Conservation (phyloP, 208 protist genomes). For the Endotrypanum monterogeii region DNA sequence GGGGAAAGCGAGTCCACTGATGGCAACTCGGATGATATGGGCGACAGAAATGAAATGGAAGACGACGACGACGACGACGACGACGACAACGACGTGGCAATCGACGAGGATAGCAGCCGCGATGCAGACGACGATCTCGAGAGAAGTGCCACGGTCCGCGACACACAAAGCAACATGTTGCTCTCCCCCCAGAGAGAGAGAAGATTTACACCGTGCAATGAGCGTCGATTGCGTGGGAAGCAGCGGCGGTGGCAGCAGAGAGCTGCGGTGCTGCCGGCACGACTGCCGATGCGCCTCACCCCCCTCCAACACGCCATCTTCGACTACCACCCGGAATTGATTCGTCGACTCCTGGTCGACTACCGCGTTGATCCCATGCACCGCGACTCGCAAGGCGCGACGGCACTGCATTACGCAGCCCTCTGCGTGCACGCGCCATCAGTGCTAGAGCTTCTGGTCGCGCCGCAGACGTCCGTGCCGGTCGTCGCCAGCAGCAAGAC, state of each 20-base stretch:
- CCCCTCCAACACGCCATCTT: conserved; percentile 81
- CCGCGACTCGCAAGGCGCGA: conserved; percentile 68
- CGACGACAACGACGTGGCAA: neutral
- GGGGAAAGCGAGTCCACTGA: neutral
- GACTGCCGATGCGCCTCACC: conserved; percentile 49
- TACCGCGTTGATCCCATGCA: conserved; percentile 74
- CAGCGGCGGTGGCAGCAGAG: conserved; percentile 10
- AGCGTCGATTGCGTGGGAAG: neutral
- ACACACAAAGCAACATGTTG: neutral
- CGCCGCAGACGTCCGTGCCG: conserved; percentile 25
- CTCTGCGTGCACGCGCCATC: conserved; percentile 33
- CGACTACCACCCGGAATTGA: conserved; percentile 82
- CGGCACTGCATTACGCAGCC: conserved; percentile 80
- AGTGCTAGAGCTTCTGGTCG: conserved; percentile 67
- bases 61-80: too few species aligned
- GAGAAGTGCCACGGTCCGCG: neutral
- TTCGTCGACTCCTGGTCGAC: conserved; percentile 71
- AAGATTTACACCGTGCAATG: neutral
- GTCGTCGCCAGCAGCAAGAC: neutral
- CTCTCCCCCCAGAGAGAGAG: too few species aligned
- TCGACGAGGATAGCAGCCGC: conserved; percentile 3
- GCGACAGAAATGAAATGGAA: neutral
- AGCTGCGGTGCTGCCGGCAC: conserved; percentile 11
- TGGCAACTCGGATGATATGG: neutral
- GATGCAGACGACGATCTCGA: neutral